phyloP scores from a whole-genome alignment of 306 rosid genomes.

The Spatholobus suberectus region DNA sequence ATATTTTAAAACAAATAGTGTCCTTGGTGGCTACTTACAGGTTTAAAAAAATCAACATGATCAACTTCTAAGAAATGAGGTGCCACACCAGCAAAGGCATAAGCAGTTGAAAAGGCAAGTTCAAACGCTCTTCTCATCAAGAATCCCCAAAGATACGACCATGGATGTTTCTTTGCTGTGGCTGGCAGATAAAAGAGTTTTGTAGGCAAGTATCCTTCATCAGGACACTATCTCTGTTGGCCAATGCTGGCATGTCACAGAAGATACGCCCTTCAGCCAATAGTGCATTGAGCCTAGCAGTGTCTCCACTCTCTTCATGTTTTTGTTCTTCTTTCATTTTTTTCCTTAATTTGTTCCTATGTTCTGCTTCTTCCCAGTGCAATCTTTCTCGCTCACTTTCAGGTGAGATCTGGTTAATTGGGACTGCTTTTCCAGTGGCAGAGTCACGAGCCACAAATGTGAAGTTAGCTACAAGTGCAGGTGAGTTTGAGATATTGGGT shows the following conservation, averaged over 20 bases:
- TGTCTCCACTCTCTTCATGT: conserved; percentile 48
- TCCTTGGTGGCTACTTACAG: conserved; percentile 59
- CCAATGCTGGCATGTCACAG: conserved; percentile 88
- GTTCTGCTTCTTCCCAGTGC: conserved; percentile 86
- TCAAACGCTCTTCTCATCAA: conserved; percentile 92
- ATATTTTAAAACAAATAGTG: background rate
- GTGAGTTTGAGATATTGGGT: conserved; percentile 47
- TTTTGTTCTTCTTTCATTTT: conserved; percentile 52
- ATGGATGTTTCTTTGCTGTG: conserved; percentile 87
- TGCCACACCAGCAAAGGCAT: conserved; percentile 82
- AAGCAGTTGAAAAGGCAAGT: conserved; percentile 83
- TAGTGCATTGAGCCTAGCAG: conserved; percentile 59
- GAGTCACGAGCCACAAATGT: conserved; percentile 91
- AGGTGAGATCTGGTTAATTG: conserved; percentile 66
- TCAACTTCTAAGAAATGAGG: conserved; percentile 90
- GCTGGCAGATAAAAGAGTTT: conserved; percentile 89
- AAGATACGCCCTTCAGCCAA: conserved; percentile 81
- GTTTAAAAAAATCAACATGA: conserved; percentile 88
- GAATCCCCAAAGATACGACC: conserved; percentile 94
- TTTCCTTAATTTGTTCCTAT: conserved; percentile 71
- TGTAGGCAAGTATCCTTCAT: conserved; percentile 72
- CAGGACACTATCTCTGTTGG: conserved; percentile 85
- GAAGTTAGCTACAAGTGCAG: conserved; percentile 76
- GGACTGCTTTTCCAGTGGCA: conserved; percentile 68
- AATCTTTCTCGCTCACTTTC: conserved; percentile 65